A percentile compares a stretch with the other conserved stretches of the same genome.
These are phyloP conservation scores for Jaltomata sinuosa DNA, from an alignment of 257 asterid genomes.

Conservation along the genomic window DNA sequence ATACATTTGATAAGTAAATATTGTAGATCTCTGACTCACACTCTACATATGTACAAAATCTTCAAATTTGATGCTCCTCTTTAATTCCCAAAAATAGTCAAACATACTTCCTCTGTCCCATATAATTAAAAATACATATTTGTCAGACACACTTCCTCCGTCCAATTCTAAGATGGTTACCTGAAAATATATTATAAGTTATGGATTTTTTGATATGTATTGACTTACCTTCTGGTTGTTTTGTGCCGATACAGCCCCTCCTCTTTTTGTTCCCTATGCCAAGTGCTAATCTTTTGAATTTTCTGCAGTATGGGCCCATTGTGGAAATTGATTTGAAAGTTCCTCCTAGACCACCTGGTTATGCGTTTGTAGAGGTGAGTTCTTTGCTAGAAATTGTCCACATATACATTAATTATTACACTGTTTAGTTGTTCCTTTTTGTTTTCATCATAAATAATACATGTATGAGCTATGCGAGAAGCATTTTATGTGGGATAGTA, in stretches of 20 bases:
- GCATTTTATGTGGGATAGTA: background rate
- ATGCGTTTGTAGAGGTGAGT: slow-evolving; percentile 84
- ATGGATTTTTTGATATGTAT: background rate
- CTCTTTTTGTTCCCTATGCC: background rate
- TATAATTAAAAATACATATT: no score
- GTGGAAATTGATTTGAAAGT: slow-evolving; percentile 72
- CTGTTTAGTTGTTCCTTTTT: background rate
- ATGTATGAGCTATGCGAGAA: background rate
- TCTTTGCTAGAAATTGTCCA: background rate
- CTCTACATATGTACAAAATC: no score
- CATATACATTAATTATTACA: background rate
- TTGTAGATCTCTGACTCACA: no score
- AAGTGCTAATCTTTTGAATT: background rate
- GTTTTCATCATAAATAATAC: background rate
- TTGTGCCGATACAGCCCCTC: background rate
- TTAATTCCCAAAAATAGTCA: no score
- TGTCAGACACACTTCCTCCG: no score
- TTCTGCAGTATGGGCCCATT: slow-evolving; percentile 64
- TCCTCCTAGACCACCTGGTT: slow-evolving; percentile 89
- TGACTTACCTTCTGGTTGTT: background rate
- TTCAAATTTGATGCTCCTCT: no score
- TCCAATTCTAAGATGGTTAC: background rate
- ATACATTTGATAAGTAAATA: no score
- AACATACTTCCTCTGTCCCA: no score
- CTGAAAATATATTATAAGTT: background rate